phyloP scores from a whole-genome alignment of 345 rosid species.

The Eucalyptus brandiana region DNA sequence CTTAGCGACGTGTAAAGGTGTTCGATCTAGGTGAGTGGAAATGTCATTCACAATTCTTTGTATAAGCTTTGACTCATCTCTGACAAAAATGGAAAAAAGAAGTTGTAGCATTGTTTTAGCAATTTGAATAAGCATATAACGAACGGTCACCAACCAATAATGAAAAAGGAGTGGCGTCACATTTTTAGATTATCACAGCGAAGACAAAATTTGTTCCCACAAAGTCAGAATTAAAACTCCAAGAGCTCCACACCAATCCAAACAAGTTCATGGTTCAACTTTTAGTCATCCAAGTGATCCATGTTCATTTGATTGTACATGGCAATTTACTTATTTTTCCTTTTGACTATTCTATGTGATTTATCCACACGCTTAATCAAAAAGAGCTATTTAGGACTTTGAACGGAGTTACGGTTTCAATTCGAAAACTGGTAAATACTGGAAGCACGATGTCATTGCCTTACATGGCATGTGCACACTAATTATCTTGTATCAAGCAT shows the following conservation, averaged over 20 bases:
- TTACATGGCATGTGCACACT: no score
- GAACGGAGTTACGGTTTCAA: not conserved
- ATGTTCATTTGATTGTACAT: not conserved
- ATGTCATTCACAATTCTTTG: not conserved
- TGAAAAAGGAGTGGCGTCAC: not conserved
- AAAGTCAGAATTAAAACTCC: not conserved
- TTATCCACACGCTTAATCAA: not conserved
- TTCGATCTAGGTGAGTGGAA: not conserved
- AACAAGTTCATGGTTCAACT: not conserved
- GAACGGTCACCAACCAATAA: not conserved
- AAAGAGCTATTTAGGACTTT: not conserved
- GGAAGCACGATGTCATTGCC: no score
- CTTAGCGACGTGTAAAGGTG: not conserved
- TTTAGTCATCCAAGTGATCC: not conserved
- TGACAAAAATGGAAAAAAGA: not conserved
- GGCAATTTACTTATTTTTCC: not conserved
- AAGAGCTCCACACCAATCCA: not conserved
- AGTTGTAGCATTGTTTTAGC: not conserved
- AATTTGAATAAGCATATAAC: not conserved
- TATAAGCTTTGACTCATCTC: not conserved
- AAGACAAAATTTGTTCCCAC: not conserved
- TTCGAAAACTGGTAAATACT: no score
- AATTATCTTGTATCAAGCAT: no score
- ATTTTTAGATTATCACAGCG: not conserved
- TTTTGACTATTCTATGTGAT: not conserved